Evolutionary conservation across 1,139 yeast species (phyloP).

Genomic region (Scheffersomyces parashehatae): DNA sequence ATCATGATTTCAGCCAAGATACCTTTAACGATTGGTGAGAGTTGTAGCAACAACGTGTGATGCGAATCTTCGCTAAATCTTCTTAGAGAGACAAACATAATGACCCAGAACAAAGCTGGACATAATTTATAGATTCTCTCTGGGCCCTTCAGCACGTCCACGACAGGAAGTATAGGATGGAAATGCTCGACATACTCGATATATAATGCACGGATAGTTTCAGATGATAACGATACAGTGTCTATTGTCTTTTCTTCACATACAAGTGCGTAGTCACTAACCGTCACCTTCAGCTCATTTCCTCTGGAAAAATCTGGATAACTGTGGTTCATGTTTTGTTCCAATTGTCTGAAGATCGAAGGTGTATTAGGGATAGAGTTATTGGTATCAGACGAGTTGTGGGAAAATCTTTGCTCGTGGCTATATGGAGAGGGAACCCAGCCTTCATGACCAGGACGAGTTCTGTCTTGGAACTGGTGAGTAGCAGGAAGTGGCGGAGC

Average conservation of each 20-base stretch:
- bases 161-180: slow-evolving; percentile 85
- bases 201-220: slow-evolving; percentile 64
- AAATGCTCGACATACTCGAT: slow-evolving; percentile 71
- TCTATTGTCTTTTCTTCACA: slow-evolving; percentile 74
- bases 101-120: slow-evolving; percentile 92
- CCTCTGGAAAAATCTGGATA: not conserved
- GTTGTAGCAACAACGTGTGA: slow-evolving; percentile 43
- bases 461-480: not conserved
- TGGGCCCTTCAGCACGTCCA: slow-evolving; percentile 79
- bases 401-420: slow-evolving; percentile 7
- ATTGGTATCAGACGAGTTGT: slow-evolving; percentile 22
- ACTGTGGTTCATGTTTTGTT: slow-evolving; percentile 1
- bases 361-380: slow-evolving; percentile 37
- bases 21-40: slow-evolving; percentile 72
- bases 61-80: slow-evolving; percentile 46
- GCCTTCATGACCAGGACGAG: not conserved
- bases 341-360: slow-evolving; percentile 21
- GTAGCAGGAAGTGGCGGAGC: not conserved
- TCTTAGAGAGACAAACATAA: slow-evolving; percentile 80
- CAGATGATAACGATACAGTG: slow-evolving; percentile 58
- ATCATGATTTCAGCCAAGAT: slow-evolving; percentile 85
- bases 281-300: slow-evolving; percentile 5
- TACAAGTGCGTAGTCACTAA: slow-evolving; percentile 41
- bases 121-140: slow-evolving; percentile 75
- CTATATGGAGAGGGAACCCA: not conserved